Evolutionary conservation across 164 flowering plant species (phyloP).

Genomic region (Magnolia officinalis): DNA sequence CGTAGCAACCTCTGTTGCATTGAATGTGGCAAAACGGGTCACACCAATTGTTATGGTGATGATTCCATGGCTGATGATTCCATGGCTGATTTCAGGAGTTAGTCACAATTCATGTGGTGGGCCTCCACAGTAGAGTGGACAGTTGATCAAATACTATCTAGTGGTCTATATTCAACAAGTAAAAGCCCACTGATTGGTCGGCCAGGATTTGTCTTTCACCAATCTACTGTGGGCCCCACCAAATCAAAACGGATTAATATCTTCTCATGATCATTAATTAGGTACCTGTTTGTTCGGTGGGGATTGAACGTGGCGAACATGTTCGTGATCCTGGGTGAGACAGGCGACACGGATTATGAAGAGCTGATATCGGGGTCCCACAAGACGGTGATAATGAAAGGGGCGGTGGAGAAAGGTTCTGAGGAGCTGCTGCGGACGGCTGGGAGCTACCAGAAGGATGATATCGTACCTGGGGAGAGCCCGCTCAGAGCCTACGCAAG

Average conservation of each 20-base stretch:
- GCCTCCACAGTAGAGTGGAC: no score
- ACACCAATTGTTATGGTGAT: no score
- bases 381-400: constrained; percentile 76
- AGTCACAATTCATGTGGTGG: no score
- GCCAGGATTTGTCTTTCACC: no score
- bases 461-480: constrained; percentile 70
- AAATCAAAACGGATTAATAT: not conserved
- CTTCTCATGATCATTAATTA: constrained; percentile 10
- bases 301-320: constrained; percentile 80
- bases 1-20: no score
- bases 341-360: constrained; percentile 89
- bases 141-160: no score
- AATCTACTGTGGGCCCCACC: no score
- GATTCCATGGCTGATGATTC: no score
- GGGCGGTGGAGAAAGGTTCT: constrained; percentile 58
- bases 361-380: constrained; percentile 83
- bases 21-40: no score
- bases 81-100: no score
- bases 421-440: constrained; percentile 65
- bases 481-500: constrained; percentile 45
- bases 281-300: constrained; percentile 97
- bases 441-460: constrained; percentile 65
- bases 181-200: no score
- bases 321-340: constrained; percentile 80
- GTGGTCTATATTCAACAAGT: no score